Evolutionary conservation across 495 filamentous ascomycete species (phyloP).

Genomic region (Evernia prunastri): DNA sequence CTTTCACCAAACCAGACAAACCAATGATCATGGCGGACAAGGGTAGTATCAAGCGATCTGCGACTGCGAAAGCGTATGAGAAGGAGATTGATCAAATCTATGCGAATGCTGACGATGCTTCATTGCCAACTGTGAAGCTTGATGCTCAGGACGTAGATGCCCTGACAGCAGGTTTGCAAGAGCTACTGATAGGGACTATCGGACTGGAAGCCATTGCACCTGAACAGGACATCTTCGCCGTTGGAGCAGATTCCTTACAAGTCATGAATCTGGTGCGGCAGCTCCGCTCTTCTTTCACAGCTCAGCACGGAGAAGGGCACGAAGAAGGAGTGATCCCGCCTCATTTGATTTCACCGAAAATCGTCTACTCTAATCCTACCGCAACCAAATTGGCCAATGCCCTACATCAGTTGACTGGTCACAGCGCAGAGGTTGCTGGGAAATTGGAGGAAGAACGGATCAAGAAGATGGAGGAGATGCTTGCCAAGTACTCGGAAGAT

Average conservation of each 20-base stretch:
- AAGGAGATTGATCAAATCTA: slow-evolving; percentile 5
- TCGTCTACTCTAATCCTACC: slow-evolving; percentile 8
- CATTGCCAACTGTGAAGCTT: slow-evolving; percentile 1
- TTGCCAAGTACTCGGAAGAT: slow-evolving; percentile 9
- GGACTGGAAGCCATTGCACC: not conserved
- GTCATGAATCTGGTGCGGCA: slow-evolving; percentile 1
- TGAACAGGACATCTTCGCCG: not conserved
- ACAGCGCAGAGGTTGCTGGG: not conserved
- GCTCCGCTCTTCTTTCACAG: slow-evolving; percentile 1
- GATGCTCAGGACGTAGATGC: not conserved
- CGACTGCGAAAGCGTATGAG: not conserved
- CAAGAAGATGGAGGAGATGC: slow-evolving; percentile 8
- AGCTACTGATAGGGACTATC: not conserved
- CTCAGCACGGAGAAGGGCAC: not conserved
- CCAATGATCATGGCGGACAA: not conserved
- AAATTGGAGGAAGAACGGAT: slow-evolving; percentile 2
- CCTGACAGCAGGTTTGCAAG: slow-evolving; percentile 3
- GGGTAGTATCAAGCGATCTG: not conserved
- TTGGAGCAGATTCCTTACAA: slow-evolving; percentile 2
- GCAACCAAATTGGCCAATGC: not conserved
- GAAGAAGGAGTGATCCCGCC: slow-evolving; percentile 7
- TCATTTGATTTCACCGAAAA: not conserved
- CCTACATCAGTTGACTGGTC: not conserved
- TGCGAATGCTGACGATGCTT: slow-evolving; percentile 4
- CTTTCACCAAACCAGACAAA: slow-evolving; percentile 8